These are phyloP conservation scores for Pythium grandisporangium DNA, from an alignment of 352 stramenopile genomes.

Conservation along the genomic window DNA sequence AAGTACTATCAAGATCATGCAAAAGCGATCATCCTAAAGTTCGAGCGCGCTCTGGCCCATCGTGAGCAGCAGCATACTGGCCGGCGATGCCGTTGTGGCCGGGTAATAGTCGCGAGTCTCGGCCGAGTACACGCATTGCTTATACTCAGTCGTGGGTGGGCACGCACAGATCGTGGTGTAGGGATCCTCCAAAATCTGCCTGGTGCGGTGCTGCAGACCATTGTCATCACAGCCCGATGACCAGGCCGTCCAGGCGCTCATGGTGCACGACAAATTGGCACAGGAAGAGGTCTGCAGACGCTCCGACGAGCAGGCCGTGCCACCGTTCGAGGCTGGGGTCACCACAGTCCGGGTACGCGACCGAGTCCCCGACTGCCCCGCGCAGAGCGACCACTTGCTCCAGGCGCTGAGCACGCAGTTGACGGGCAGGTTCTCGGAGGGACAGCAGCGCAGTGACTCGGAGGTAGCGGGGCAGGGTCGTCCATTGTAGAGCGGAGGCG, in stretches of 20 bases:
- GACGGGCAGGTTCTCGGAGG: slow-evolving; percentile 3
- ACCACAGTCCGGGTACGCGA: slow-evolving; percentile 16
- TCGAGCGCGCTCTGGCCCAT: too few relatives aligned
- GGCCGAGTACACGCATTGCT: slow-evolving; percentile 23
- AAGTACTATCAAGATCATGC: too few relatives aligned
- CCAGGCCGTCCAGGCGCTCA: slow-evolving; percentile 18
- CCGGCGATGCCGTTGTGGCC: too few relatives aligned
- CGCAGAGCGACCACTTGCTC: slow-evolving; percentile 17
- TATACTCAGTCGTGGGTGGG: slow-evolving; percentile 14
- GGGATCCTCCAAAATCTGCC: slow-evolving; percentile 18
- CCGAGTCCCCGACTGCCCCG: slow-evolving; percentile 5
- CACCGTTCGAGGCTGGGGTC: slow-evolving; percentile 17
- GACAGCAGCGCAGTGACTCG: slow-evolving; percentile 8
- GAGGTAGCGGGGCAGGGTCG: slow-evolving; percentile 13
- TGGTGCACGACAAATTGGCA: slow-evolving; percentile 15
- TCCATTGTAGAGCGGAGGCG: slow-evolving; percentile 22
- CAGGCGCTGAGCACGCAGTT: slow-evolving; percentile 20
- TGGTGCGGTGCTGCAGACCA: slow-evolving; percentile 20
- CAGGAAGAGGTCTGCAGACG: slow-evolving; percentile 11
- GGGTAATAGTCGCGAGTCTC: slow-evolving; percentile 22
- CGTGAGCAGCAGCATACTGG: too few relatives aligned
- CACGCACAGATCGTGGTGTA: slow-evolving; percentile 19
- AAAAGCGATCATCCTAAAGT: too few relatives aligned
- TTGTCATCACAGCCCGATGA: slow-evolving; percentile 19
- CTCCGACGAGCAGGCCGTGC: slow-evolving; percentile 11